Evolutionary conservation across 2,329 filamentous ascomycete species (phyloP), one percentile per base, ranked within the genome.

Genomic region (Xylaria sp.): DNA sequence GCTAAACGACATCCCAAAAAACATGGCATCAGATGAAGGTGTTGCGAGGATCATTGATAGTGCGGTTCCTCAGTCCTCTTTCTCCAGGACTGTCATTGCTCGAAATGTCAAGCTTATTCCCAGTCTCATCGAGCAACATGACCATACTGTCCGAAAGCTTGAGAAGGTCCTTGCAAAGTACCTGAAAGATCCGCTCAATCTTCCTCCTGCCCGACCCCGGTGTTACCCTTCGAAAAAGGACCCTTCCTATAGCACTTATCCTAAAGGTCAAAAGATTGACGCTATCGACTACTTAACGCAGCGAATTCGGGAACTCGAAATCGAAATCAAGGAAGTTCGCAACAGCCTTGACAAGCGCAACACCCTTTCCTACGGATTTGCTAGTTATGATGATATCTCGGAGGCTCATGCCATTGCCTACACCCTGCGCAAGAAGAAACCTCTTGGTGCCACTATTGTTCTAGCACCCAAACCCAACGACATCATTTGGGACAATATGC

Each of bases 401-500:
- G 91, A 96, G 69, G 92, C 95, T 0, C 95, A 99, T 72, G 86
- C 86, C 19, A 93, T 96, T 64, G 95, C 93, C 10, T 96, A 90
- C 76, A 85, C 88, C 9, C 87, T 90, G 21, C 90, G 90, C 60
- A 91, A 87, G 49, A 95, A 95, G 79, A 90, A 90, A 68, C 91
- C 92, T 0, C 83, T 91, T 40, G 92, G 92, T 4, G 88, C 92
- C 0, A 90, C 85, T 0, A 86, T 99, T 57, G 83, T 80, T 5
- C 83, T 98, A 13, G 93, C 95, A 1, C 93, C 95, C 2, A 87
- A 88, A 60, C 94, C 95, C 3, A 92, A 91, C 73, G 94, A 98
- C 74, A 86, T 99, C 54, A 96, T 99, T 67, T 99, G 95, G 95
- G 90, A 92, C 74, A 99, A 99, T 71, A 85, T 99, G 79, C 84